Conservation (phyloP, 208 protist genomes). For the Trypanosoma scelopori region DNA sequence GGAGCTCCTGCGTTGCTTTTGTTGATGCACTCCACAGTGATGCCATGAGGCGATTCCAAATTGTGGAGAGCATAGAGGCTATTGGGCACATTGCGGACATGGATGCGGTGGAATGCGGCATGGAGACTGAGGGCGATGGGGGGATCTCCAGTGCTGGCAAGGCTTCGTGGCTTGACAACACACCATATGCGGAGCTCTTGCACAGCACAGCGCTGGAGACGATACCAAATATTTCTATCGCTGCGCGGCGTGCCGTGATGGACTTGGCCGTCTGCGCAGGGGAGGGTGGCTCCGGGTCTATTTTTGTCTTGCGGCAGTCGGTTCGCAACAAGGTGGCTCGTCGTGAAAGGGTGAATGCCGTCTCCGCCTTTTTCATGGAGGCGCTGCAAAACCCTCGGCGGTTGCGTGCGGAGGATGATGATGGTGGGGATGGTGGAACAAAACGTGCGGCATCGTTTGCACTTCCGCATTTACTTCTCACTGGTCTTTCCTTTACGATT, state of each 20-base stretch:
- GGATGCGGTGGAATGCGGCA: constrained; percentile 57
- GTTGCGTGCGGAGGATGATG: constrained; percentile 9
- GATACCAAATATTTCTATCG: constrained; percentile 33
- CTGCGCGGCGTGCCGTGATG: constrained; percentile 42
- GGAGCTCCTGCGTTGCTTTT: constrained; percentile 58
- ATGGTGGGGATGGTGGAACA: constrained; percentile 27
- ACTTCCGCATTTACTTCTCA: constrained; percentile 60
- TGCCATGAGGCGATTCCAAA: constrained; percentile 14
- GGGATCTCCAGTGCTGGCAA: neutral
- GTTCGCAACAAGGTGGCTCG: constrained; percentile 56
- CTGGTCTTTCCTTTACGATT: constrained; percentile 71
- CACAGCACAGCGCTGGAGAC: constrained; percentile 63
- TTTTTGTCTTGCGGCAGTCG: constrained; percentile 69
- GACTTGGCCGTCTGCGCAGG: constrained; percentile 72
- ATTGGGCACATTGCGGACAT: constrained; percentile 52
- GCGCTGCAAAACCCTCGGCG: constrained; percentile 4
- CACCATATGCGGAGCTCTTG: constrained; percentile 71
- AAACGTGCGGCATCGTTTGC: neutral
- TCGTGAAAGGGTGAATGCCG: constrained; percentile 67
- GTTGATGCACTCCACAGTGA: constrained; percentile 23
- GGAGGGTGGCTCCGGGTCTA: constrained; percentile 37
- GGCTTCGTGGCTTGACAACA: constrained; percentile 41
- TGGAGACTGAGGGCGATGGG: neutral
- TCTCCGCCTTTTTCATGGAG: constrained; percentile 73
- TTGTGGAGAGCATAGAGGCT: constrained; percentile 50